Evolutionary conservation across 2,329 filamentous ascomycete species (phyloP).

Genomic region (Gaeumannomyces tritici): DNA sequence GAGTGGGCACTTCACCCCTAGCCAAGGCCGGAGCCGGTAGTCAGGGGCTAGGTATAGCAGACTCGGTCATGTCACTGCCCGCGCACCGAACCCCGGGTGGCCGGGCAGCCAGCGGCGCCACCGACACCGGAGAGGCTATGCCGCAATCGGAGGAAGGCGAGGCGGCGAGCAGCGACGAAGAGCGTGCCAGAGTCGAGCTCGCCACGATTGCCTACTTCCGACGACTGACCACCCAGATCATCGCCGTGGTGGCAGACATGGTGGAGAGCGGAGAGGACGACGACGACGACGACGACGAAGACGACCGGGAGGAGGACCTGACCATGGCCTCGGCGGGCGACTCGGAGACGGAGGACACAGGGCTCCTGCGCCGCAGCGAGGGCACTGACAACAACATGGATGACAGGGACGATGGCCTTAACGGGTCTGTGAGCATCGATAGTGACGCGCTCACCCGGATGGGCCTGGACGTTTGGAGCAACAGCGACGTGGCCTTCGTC

Average conservation of each 20-base stretch:
- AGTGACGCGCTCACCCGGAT: constrained; percentile 58
- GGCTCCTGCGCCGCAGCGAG: neutral
- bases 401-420: constrained; percentile 14
- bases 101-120: constrained; percentile 9
- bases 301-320: constrained; percentile 14
- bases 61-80: constrained; percentile 35
- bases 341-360: constrained; percentile 1
- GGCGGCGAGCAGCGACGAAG: constrained; percentile 26
- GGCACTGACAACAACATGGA: constrained; percentile 3
- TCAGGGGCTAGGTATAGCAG: constrained; percentile 20
- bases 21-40: constrained; percentile 2
- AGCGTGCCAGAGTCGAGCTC: constrained; percentile 49
- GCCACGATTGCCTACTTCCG: constrained; percentile 76
- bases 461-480: constrained; percentile 73
- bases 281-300: constrained; percentile 27
- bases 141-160: neutral
- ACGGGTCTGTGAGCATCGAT: constrained; percentile 42
- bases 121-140: neutral
- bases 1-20: neutral
- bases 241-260: constrained; percentile 52
- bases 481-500: constrained; percentile 59
- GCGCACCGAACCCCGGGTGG: constrained; percentile 19
- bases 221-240: constrained; percentile 57
- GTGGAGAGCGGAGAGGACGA: constrained; percentile 41
- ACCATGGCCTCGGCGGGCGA: neutral